Base-by-base conservation (phyloP, 2,329 filamentous ascomycete species). In the Alternaria viburni region DNA sequence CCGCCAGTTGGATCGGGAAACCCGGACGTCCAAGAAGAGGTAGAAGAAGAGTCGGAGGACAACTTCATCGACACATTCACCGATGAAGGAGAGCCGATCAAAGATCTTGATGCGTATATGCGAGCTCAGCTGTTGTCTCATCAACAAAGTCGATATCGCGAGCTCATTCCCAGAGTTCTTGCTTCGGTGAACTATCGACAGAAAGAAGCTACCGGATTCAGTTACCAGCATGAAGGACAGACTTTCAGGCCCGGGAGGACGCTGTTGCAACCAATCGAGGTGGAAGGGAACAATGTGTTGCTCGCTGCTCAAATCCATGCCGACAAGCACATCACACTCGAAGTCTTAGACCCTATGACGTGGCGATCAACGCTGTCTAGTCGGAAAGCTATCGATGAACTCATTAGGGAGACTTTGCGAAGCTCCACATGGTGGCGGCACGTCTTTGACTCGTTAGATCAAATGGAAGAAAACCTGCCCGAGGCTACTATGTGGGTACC, bases 141-240 rank as follows among this genome's bases (percentile, higher is more conserved):
- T 15, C 44, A 43, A 13, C 17, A 32, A 23, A 13, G 21, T 30
- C 52, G 43, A 28, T 32, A 52, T 15, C 19, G 43, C 25, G 44
- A 62, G 13, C 28, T 67, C 3, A 23, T 69, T 11, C 50, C 61
- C 9, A 51, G 60, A 26, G 57, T 70, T 8, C 15, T 67, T 28
- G 36, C 54, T n/a, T 44, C 64, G 3, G 54, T 66, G 21, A 69
- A 67, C 11, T 23, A 50, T 12, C 50, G 66, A 30, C 60, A 65
- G 30, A 11, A 43, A n/a, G 21, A 44, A 10, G 44, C 21, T 17
- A 46, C 49, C 11, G 66, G 60, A 1, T 66, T 67, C 9, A 64
- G 64, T 19, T 52, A 63, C 13, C 25, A 62, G 6, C 5, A 61
- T 3, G 17, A 62, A 11, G 23, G 23, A 8, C 23, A 17, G 9